Evolutionary conservation across 306 rosid genomes (phyloP).

Genomic region (Castanospermum australe): DNA sequence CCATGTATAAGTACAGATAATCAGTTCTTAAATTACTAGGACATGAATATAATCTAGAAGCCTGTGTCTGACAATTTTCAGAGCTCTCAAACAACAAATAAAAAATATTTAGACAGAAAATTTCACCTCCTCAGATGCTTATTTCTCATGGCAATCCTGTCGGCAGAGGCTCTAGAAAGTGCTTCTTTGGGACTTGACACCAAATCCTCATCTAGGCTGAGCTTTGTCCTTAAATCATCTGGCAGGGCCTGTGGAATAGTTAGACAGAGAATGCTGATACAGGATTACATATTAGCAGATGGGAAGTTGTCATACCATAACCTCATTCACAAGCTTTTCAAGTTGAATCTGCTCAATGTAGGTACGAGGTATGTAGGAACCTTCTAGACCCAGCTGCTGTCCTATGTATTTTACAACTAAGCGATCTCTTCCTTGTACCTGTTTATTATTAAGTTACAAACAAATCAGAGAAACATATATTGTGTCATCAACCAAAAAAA

Average conservation of each 20-base stretch:
- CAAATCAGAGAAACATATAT: not conserved
- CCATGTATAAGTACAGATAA: not conserved
- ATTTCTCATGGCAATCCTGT: slow-evolving; percentile 76
- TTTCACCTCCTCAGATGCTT: slow-evolving; percentile 71
- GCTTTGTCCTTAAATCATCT: slow-evolving; percentile 93
- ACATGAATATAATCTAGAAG: not conserved
- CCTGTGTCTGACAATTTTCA: not conserved
- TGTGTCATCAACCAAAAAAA: slow-evolving; percentile 1
- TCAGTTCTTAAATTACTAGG: not conserved
- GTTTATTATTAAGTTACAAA: slow-evolving; percentile 22
- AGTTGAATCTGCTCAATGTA: slow-evolving; percentile 97
- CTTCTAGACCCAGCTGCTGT: slow-evolving; percentile 88
- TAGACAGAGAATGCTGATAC: slow-evolving; percentile 18
- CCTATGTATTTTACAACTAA: slow-evolving; percentile 58
- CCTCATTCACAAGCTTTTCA: slow-evolving; percentile 95
- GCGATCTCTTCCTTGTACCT: slow-evolving; percentile 98
- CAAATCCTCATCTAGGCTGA: slow-evolving; percentile 92
- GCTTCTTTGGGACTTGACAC: slow-evolving; percentile 95
- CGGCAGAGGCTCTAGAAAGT: slow-evolving; percentile 91
- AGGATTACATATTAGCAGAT: slow-evolving; percentile 3
- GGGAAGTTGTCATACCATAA: slow-evolving; percentile 73
- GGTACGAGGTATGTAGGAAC: slow-evolving; percentile 95
- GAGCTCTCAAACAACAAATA: not conserved
- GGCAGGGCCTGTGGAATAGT: slow-evolving; percentile 85
- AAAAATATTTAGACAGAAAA: not conserved